phyloP scores from a whole-genome alignment of 768 basidiomycete species.

The Phlebiopsis gigantea region DNA sequence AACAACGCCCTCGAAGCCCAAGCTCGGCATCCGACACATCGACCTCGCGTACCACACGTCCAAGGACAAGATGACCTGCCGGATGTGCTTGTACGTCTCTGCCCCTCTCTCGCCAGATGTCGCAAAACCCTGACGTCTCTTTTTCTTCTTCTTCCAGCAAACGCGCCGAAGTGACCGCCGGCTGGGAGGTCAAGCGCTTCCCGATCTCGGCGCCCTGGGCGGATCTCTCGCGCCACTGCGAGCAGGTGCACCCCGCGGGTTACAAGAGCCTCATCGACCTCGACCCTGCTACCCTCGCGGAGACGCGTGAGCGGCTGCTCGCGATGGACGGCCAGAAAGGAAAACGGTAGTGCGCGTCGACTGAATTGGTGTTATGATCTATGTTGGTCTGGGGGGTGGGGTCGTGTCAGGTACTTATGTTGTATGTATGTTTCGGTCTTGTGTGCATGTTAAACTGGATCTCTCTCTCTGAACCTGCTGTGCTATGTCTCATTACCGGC shows the following conservation, averaged over 20 bases:
- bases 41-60: conserved; percentile 15
- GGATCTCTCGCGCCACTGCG: conserved; percentile 14
- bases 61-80: conserved; percentile 9
- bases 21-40: conserved; percentile 15
- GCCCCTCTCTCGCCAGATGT: background rate
- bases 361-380: background rate
- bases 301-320: conserved; percentile 3
- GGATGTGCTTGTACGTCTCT: conserved; percentile 18
- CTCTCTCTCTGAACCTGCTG: too few species aligned
- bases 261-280: conserved; percentile 8
- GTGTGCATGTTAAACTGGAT: too few species aligned
- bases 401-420: background rate
- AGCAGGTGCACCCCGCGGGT: conserved; percentile 16
- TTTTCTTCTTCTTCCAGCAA: background rate
- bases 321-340: background rate
- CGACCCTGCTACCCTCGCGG: background rate
- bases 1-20: background rate
- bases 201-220: conserved; percentile 12
- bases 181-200: conserved; percentile 1
- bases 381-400: background rate
- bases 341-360: background rate
- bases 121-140: background rate
- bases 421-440: background rate
- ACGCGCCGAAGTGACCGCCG: background rate
- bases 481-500: too few species aligned